Percentiles rank a stretch among this genome's conserved stretches.
phyloP scores from a whole-genome alignment of 139 green algal species.

The Zygnema circumcarinatum region DNA sequence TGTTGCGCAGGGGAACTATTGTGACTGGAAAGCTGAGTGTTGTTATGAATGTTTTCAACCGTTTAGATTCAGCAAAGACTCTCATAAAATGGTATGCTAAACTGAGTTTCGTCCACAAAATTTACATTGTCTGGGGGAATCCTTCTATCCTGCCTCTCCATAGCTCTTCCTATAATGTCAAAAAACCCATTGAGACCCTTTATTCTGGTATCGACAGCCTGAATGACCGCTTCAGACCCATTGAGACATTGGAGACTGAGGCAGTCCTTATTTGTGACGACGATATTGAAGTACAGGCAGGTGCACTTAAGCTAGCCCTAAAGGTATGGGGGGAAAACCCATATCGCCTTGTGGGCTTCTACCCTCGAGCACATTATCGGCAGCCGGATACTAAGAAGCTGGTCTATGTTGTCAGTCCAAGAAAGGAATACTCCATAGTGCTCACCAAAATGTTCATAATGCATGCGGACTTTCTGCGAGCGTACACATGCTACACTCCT shows the following conservation, averaged over 20 bases:
- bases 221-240: constrained; percentile 45
- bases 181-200: constrained; percentile 34
- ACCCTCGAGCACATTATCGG: constrained; percentile 43
- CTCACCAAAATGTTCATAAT: constrained; percentile 56
- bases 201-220: constrained; percentile 42
- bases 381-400: neutral
- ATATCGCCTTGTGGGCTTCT: constrained; percentile 53
- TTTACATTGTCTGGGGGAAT: constrained; percentile 58
- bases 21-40: constrained; percentile 1
- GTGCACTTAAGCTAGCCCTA: constrained; percentile 23
- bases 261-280: constrained; percentile 40
- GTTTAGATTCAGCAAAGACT: constrained; percentile 11
- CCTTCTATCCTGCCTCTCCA: constrained; percentile 16
- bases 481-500: constrained; percentile 46
- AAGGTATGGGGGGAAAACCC: constrained; percentile 30
- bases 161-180: constrained; percentile 5
- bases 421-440: constrained; percentile 44
- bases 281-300: constrained; percentile 29
- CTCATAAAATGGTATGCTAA: constrained; percentile 8
- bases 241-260: constrained; percentile 31
- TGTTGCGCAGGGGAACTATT: neutral
- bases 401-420: constrained; percentile 29
- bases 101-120: constrained; percentile 39
- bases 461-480: constrained; percentile 40
- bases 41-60: constrained; percentile 42